phyloP scores from a whole-genome alignment of 352 stramenopile genomes.

The Blastocystis sp. region DNA sequence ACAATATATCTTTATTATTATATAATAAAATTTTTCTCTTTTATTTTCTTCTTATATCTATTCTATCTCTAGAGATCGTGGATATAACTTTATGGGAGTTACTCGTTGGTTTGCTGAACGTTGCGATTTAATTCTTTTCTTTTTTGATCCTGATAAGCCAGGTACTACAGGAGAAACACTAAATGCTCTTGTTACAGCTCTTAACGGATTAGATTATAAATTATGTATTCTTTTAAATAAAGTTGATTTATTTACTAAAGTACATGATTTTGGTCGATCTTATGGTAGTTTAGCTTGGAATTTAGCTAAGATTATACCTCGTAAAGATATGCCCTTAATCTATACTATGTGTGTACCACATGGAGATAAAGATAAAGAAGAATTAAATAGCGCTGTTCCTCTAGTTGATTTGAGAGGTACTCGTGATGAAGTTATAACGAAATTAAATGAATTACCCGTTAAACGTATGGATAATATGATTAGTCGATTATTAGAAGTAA shows the following conservation, averaged over 20 bases:
- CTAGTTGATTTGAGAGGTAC: conserved; percentile 80
- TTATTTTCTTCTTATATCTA: not conserved
- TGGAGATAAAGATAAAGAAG: conserved; percentile 49
- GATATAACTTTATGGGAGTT: conserved; percentile 41
- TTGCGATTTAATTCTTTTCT: conserved; percentile 93
- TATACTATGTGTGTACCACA: conserved; percentile 97
- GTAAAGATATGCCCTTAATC: conserved; percentile 95
- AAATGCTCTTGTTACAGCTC: conserved; percentile 77
- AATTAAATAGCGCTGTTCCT: conserved; percentile 39
- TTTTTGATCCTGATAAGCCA: conserved; percentile 98
- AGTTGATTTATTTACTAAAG: conserved; percentile 84
- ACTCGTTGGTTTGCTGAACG: conserved; percentile 88
- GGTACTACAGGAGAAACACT: conserved; percentile 97
- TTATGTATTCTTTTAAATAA: conserved; percentile 99
- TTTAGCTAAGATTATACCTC: conserved; percentile 76
- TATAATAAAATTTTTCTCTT: conserved; percentile 7
- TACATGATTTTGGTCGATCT: conserved; percentile 95
- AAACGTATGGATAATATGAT: conserved; percentile 96
- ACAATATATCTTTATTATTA: not conserved
- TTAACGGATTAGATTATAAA: conserved; percentile 96
- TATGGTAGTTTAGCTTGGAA: conserved; percentile 98
- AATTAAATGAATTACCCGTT: conserved; percentile 83
- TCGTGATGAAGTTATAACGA: conserved; percentile 80
- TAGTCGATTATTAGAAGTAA: conserved; percentile 92
- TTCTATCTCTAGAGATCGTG: conserved; percentile 37